A percentile compares a stretch with the other conserved stretches of the same genome.
These are phyloP conservation scores for Cucumis melo DNA, from an alignment of 306 rosid species.

Conservation along the genomic window DNA sequence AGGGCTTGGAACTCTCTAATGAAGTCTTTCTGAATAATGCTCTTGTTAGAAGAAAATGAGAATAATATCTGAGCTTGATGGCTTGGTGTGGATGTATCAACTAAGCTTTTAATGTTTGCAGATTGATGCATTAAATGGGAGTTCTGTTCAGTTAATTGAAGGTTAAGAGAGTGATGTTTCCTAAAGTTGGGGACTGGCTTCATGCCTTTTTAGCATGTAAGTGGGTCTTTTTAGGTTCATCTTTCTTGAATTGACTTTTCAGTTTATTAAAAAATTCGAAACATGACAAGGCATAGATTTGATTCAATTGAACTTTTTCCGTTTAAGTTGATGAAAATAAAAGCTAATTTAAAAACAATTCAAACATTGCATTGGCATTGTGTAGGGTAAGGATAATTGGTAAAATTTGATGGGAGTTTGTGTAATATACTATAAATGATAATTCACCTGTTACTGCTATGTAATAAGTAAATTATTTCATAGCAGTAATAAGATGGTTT, in stretches of 20 bases:
- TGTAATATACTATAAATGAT: too few relatives aligned
- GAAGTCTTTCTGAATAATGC: background rate
- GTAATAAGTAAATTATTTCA: too few relatives aligned
- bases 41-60: too few relatives aligned
- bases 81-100: background rate
- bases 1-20: background rate
- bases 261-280: background rate
- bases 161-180: background rate
- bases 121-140: background rate
- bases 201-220: background rate
- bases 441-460: too few relatives aligned
- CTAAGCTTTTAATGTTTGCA: background rate
- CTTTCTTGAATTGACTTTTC: background rate
- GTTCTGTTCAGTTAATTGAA: background rate
- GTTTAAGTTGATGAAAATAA: too few relatives aligned
- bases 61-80: background rate
- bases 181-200: background rate
- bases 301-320: too few relatives aligned
- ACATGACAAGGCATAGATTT: too few relatives aligned
- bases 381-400: too few relatives aligned
- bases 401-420: too few relatives aligned
- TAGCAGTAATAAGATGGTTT: too few relatives aligned
- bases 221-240: background rate
- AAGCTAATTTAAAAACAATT: too few relatives aligned
- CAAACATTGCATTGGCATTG: too few relatives aligned